Conservation (phyloP, 257 asterid genomes). For the Forsythia suspensa region DNA sequence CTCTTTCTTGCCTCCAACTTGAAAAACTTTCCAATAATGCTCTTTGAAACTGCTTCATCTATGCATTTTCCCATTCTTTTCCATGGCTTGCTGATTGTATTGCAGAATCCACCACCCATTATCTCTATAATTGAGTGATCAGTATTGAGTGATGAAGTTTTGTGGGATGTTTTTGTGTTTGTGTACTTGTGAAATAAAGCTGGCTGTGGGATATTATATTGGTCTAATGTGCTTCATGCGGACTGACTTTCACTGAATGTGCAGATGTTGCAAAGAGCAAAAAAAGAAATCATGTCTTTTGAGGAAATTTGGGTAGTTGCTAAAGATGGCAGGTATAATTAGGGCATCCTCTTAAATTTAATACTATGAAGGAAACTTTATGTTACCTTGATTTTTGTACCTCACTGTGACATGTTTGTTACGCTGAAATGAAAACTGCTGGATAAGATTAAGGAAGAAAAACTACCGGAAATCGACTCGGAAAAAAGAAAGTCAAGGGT, state of each 20-base stretch:
- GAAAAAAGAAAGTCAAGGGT: too few species aligned
- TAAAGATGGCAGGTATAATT: constrained; percentile 41
- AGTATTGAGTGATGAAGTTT: not conserved
- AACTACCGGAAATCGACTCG: too few species aligned
- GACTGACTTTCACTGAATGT: constrained; percentile 31
- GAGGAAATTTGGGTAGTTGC: constrained; percentile 29
- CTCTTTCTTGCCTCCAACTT: constrained; percentile 58
- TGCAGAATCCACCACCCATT: constrained; percentile 7
- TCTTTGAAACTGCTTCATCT: constrained; percentile 46
- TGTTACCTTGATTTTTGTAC: not conserved
- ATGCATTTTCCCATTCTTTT: constrained; percentile 35
- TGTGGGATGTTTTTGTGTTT: constrained; percentile 11
- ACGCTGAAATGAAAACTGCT: too few species aligned
- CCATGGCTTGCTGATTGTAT: constrained; percentile 28
- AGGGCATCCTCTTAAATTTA: constrained; percentile 34
- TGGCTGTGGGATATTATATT: constrained; percentile 11
- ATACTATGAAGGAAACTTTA: not conserved
- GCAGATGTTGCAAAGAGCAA: constrained; percentile 22
- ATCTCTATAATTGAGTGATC: not conserved
- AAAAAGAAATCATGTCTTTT: constrained; percentile 44
- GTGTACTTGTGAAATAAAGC: constrained; percentile 5
- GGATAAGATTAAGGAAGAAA: too few species aligned
- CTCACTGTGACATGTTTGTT: not conserved
- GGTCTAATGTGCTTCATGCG: constrained; percentile 20
- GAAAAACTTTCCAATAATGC: constrained; percentile 59